phyloP scores from a whole-genome alignment of 345 rosid genomes.

The Murraya koenigii region DNA sequence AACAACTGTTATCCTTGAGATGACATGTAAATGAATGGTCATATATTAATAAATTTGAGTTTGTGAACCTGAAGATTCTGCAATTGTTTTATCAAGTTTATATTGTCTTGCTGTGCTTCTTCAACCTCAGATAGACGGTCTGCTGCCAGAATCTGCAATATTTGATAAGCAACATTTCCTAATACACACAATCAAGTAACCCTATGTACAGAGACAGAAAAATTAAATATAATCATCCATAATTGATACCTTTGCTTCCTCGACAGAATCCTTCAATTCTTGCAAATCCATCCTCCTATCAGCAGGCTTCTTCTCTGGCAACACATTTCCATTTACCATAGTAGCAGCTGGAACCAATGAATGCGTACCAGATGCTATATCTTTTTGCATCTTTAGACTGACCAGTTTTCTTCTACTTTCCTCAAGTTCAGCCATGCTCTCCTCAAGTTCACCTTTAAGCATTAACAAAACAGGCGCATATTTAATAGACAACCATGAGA shows the following conservation, averaged over 20 bases:
- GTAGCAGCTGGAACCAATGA: conserved; percentile 44
- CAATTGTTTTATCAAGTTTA: conserved; percentile 60
- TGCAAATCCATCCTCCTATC: conserved; percentile 63
- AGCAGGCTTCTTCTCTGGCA: conserved; percentile 78
- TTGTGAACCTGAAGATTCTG: conserved; percentile 67
- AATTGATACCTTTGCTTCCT: conserved; percentile 66
- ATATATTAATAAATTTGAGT: conserved; percentile 18
- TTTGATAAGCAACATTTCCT: conserved; percentile 25
- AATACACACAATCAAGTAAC: conserved; percentile 1
- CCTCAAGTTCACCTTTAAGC: conserved; percentile 80
- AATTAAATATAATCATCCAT: conserved; percentile 1
- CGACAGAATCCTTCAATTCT: conserved; percentile 73
- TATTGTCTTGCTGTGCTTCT: conserved; percentile 68
- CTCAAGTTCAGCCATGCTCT: conserved; percentile 80
- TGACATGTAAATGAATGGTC: conserved; percentile 4
- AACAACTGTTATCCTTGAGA: conserved; percentile 10
- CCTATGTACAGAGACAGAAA: background rate
- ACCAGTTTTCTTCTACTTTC: conserved; percentile 87
- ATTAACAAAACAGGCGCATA: conserved; percentile 17
- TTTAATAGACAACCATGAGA: conserved; percentile 19
- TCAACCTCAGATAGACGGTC: conserved; percentile 84
- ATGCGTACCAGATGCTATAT: conserved; percentile 57
- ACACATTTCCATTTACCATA: conserved; percentile 63
- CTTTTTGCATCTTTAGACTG: conserved; percentile 80
- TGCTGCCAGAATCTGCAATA: conserved; percentile 65